phyloP scores from a whole-genome alignment of 768 basidiomycete species.

The Saitozyma sp. region DNA sequence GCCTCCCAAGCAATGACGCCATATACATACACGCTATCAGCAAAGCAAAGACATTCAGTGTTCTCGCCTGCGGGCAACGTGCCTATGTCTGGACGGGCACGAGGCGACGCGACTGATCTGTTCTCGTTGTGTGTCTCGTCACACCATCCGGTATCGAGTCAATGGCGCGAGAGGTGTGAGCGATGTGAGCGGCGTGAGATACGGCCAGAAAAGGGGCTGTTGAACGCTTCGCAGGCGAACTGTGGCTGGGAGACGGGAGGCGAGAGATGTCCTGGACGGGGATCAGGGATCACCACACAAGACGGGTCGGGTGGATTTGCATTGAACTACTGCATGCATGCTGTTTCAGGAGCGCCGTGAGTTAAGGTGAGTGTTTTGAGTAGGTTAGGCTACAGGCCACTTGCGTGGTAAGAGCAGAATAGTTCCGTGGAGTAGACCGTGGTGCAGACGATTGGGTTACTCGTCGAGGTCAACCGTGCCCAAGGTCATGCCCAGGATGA shows the following conservation, averaged over 20 bases:
- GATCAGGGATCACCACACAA: background rate
- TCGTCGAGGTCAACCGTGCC: no score
- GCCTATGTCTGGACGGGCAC: no score
- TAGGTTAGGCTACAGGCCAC: background rate
- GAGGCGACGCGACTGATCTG: no score
- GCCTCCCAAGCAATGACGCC: no score
- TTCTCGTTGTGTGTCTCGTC: no score
- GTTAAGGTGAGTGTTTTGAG: background rate
- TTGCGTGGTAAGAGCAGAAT: background rate
- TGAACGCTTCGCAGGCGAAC: background rate
- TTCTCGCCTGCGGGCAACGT: no score
- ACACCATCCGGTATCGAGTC: conserved; percentile 7
- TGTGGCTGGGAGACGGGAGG: background rate
- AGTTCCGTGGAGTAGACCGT: background rate
- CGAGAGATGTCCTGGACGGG: background rate
- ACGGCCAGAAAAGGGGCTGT: background rate
- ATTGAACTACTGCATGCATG: background rate
- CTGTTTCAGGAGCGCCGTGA: background rate
- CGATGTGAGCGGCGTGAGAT: no score
- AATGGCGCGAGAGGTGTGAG: conserved; percentile 5
- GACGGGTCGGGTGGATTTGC: background rate
- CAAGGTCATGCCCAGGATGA: no score
- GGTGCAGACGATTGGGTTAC: background rate
- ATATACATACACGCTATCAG: no score
- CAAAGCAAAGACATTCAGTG: no score